These are phyloP conservation scores for Barnettozyma wickerhamii DNA, from an alignment of 805 yeast genomes.

Conservation along the genomic window DNA sequence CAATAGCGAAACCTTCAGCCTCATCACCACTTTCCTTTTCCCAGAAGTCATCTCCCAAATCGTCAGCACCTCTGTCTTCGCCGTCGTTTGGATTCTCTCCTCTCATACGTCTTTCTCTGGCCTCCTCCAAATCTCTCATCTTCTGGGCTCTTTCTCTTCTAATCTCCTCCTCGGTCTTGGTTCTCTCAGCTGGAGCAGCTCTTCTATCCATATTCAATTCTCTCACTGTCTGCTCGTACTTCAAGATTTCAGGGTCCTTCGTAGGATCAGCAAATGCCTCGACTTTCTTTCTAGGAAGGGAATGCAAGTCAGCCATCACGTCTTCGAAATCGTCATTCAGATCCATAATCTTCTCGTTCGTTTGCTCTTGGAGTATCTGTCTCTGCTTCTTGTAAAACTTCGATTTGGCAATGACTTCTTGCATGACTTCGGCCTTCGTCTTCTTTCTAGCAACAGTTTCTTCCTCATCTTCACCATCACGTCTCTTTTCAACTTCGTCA, in stretches of 20 bases:
- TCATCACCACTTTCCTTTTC: conserved; percentile 40
- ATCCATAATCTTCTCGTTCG: conserved; percentile 57
- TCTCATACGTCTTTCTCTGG: conserved; percentile 68
- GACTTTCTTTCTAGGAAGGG: conserved; percentile 27
- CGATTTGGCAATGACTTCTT: conserved; percentile 78
- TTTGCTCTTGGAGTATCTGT: conserved; percentile 56
- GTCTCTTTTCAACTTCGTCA: conserved; percentile 21
- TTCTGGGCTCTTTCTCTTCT: conserved; percentile 56
- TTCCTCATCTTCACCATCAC: conserved; percentile 36
- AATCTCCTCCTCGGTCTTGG: conserved; percentile 73
- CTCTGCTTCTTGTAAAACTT: conserved; percentile 74
- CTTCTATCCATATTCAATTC: conserved; percentile 67
- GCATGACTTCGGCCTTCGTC: conserved; percentile 82
- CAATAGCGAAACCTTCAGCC: conserved; percentile 33
- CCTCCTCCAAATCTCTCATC: conserved; percentile 59
- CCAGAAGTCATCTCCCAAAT: conserved; percentile 36
- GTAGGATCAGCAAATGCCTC: conserved; percentile 21
- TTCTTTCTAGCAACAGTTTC: conserved; percentile 56
- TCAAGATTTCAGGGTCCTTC: conserved; percentile 35
- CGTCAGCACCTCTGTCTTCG: conserved; percentile 37
- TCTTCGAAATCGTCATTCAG: conserved; percentile 73
- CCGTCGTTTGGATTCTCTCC: conserved; percentile 51
- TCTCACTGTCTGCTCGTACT: conserved; percentile 63
- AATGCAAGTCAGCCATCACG: conserved; percentile 52
- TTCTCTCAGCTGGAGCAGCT: conserved; percentile 77